phyloP scores from a whole-genome alignment of 495 filamentous ascomycete genomes.

The Friedmanniomyces endolithicus region DNA sequence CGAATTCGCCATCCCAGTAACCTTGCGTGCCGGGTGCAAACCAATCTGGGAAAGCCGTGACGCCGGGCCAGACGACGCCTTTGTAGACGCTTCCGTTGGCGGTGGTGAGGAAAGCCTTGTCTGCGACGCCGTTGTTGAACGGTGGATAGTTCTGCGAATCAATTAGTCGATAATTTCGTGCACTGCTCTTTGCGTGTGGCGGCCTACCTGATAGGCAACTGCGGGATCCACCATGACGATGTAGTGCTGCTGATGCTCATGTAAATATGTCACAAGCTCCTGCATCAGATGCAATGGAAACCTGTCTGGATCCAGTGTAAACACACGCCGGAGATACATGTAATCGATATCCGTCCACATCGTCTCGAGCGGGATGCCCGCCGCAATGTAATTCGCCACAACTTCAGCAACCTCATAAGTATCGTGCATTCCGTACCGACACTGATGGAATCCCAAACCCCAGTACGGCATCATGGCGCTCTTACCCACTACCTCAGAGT shows the following conservation, averaged over 20 bases:
- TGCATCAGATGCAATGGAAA: conserved; percentile 38
- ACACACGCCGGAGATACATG: conserved; percentile 43
- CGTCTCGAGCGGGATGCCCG: conserved; percentile 68
- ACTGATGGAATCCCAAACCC: conserved; percentile 74
- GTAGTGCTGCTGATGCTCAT: conserved; percentile 30
- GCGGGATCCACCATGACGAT: conserved; percentile 53
- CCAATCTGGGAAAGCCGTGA: too few species aligned
- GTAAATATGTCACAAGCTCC: background rate
- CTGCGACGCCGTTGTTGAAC: background rate
- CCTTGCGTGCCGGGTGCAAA: conserved; percentile 17
- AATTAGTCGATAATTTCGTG: too few species aligned
- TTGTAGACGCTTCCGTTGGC: too few species aligned
- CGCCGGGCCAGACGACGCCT: too few species aligned
- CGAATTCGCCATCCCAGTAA: conserved; percentile 47
- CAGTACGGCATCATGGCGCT: conserved; percentile 78
- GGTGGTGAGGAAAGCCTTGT: conserved; percentile 48
- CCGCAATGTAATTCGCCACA: conserved; percentile 63
- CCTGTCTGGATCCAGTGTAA: conserved; percentile 60
- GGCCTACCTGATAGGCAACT: background rate
- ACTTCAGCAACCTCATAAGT: conserved; percentile 67
- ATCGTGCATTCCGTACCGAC: conserved; percentile 64
- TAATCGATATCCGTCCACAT: conserved; percentile 54
- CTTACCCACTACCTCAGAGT: conserved; percentile 53
- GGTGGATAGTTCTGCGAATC: too few species aligned
- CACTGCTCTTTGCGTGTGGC: too few species aligned